Percentiles rank a stretch among this genome's conserved stretches.
Conservation (phyloP, 352 stramenopile genomes). For the Phytophthora pinifolia region DNA sequence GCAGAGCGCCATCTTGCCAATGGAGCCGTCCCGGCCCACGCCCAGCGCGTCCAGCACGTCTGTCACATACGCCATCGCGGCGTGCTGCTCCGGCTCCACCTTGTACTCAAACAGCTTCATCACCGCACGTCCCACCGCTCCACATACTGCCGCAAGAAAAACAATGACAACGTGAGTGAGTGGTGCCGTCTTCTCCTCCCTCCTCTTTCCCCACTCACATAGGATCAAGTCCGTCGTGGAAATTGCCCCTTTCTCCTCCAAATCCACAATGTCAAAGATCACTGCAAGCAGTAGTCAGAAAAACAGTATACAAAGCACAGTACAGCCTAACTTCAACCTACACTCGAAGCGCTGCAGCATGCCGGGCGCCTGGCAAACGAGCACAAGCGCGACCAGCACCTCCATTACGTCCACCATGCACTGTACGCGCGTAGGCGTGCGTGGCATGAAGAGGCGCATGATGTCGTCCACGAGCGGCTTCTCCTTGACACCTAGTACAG, state of each 20-base stretch:
- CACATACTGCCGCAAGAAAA: slow-evolving; percentile 37
- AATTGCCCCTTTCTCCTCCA: slow-evolving; percentile 34
- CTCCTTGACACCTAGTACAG: slow-evolving; percentile 55
- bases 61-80: slow-evolving; percentile 45
- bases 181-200: neutral
- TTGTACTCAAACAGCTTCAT: slow-evolving; percentile 66
- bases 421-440: slow-evolving; percentile 55
- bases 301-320: neutral
- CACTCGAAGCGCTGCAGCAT: slow-evolving; percentile 65
- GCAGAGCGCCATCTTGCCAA: slow-evolving; percentile 43
- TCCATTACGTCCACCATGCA: slow-evolving; percentile 77
- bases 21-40: slow-evolving; percentile 23
- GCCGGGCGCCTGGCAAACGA: slow-evolving; percentile 60
- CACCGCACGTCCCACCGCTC: slow-evolving; percentile 40
- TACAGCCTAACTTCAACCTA: slow-evolving; percentile 11
- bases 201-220: slow-evolving; percentile 24
- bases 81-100: slow-evolving; percentile 42
- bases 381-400: slow-evolving; percentile 55
- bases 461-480: slow-evolving; percentile 45
- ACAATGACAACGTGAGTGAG: neutral
- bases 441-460: slow-evolving; percentile 53
- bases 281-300: slow-evolving; percentile 38
- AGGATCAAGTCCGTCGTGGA: slow-evolving; percentile 48
- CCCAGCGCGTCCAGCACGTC: slow-evolving; percentile 36
- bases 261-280: slow-evolving; percentile 65